Base-by-base conservation (phyloP, 495 filamentous ascomycete species). In the Penicillium canescens region DNA sequence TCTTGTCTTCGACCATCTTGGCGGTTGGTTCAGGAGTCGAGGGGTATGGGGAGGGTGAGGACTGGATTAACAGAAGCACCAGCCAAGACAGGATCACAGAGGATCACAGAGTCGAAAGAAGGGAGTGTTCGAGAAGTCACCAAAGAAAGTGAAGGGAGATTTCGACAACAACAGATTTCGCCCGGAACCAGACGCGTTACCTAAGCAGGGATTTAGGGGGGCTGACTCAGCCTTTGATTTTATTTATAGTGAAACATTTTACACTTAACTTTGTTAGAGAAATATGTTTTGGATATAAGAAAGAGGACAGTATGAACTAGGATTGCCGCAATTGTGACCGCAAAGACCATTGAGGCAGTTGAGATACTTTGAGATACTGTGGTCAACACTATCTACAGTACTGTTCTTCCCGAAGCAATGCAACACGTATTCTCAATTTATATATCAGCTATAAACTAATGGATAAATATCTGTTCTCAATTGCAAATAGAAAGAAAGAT, bases 1-100 rank as follows among this genome's bases (percentile, higher is more conserved):
- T 94, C 81, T 96, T 95, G 69, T 89, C 89, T 69, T 89, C 87
- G 49, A 78, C 75, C 86, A 89, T 89, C 50, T 52, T 73, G 64
- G 57, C 28, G 54, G 49, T 40, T 33, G 24, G 16, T 35, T 54
- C 37, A 23, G 43, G 56, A 40, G 11, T 11, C 35, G 37, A 20
- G 18, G 18, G 18, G 18, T 18, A 18, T 1, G 1, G 45, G 9
- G 35, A 42, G 44, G 33, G 31, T 28, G 16, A 52, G 18, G 24
- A 37, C 26, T 24, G 28, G 23, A 53, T 54, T 28, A 47, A 50
- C 41, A 44, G 50, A 39, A 42, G 38, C 10, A 24, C 23, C 47
- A 31, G 28, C 28, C 28, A 9, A 31, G 50, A 50, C 38, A 44
- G 50, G 35, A 42, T 33, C 13, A 24, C 23, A 42, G 16, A 62